A percentile compares a stretch with the other conserved stretches of the same genome.
Conservation (phyloP, 352 stramenopile species). For the Pythium diclinum region DNA sequence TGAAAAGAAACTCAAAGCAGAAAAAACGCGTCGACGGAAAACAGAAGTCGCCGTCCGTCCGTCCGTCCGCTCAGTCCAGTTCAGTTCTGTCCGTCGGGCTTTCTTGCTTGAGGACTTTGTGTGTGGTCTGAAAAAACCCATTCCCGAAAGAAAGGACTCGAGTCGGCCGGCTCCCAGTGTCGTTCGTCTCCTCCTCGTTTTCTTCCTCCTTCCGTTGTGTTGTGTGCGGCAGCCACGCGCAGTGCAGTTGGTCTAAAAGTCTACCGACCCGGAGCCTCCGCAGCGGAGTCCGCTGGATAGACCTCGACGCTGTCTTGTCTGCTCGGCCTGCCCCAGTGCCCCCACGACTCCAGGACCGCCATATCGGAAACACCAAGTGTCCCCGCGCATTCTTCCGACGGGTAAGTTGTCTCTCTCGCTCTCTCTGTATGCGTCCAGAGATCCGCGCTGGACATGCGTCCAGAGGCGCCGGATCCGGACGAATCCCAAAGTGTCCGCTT, state of each 20-base stretch:
- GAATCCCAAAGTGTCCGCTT: background rate
- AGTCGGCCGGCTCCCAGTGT: background rate
- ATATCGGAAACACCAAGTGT: background rate
- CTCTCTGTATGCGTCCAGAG: background rate
- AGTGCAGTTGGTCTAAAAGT: background rate
- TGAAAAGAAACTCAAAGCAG: conserved; percentile 1
- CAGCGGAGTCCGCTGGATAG: background rate
- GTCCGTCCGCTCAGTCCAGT: background rate
- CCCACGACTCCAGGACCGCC: background rate
- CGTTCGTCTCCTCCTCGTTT: background rate
- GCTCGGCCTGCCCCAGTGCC: background rate
- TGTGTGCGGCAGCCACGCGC: background rate
- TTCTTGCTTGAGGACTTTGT: background rate
- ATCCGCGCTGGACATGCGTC: background rate
- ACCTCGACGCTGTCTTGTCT: background rate
- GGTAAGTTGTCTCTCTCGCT: background rate
- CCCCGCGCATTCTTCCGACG: background rate
- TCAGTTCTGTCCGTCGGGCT: background rate
- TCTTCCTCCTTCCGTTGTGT: background rate
- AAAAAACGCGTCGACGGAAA: background rate
- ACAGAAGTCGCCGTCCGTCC: background rate
- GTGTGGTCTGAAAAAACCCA: background rate
- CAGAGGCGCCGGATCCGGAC: background rate
- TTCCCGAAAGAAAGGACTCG: background rate
- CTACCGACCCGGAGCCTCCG: background rate